Percentiles rank a stretch among this genome's conserved stretches.
Conservation (phyloP, 805 yeast species). For the Ogataea chonburiensis region DNA sequence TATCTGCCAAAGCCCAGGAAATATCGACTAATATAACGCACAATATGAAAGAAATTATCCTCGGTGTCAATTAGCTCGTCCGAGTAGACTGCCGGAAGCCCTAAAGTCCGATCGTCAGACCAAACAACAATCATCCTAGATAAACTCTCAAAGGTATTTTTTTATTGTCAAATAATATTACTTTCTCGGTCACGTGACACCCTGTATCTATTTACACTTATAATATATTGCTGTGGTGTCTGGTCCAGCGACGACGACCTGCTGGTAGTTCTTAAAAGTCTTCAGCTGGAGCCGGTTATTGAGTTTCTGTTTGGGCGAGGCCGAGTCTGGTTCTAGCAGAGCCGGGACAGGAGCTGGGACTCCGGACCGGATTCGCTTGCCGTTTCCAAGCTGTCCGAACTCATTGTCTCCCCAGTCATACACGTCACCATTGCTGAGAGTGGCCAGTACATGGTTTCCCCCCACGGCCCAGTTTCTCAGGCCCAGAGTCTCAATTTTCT, state of each 20-base stretch:
- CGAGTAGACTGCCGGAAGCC: neutral
- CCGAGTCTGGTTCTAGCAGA: constrained; percentile 52
- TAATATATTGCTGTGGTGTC: constrained; percentile 64
- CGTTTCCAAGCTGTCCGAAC: constrained; percentile 81
- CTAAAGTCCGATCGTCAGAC: constrained; percentile 5
- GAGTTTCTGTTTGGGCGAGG: constrained; percentile 22
- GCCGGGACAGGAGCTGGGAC: constrained; percentile 55
- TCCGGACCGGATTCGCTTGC: constrained; percentile 60
- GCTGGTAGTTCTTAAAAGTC: constrained; percentile 40
- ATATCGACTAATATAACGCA: constrained; percentile 8
- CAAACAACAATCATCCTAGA: constrained; percentile 10
- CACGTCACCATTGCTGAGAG: constrained; percentile 62
- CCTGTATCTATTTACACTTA: constrained; percentile 24
- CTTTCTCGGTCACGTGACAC: constrained; percentile 3
- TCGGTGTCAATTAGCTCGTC: constrained; percentile 7
- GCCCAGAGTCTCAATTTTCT: constrained; percentile 43
- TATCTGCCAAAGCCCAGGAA: constrained; percentile 8
- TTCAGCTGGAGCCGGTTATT: constrained; percentile 48
- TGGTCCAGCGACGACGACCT: constrained; percentile 61
- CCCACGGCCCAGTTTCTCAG: constrained; percentile 61
- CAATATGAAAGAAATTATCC: constrained; percentile 4
- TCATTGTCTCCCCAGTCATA: constrained; percentile 84
- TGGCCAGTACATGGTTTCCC: constrained; percentile 60
- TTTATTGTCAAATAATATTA: neutral
- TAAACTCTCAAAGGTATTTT: neutral